Evolutionary conservation across 192 early-diverging fungal genomes (phyloP), one percentile per base, ranked within the genome.

Genomic region (Chytriomyces confervae): DNA sequence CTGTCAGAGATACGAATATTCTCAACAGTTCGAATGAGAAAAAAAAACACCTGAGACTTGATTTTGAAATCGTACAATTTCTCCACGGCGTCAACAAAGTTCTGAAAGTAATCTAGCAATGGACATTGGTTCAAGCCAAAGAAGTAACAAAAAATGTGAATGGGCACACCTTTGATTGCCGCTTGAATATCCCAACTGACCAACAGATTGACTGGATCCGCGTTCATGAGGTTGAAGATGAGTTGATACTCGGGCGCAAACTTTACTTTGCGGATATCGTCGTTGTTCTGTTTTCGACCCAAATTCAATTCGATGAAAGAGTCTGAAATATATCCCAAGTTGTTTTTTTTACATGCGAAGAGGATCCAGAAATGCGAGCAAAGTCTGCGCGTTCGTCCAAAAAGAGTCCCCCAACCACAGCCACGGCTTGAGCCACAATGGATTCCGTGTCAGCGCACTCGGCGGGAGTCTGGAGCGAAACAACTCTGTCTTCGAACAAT

Each of bases 181-280:
- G 81, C 81, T 71, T 94, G 86, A 69, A 96, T 94, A 62, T 95
- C 92, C 97, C 97, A 99, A 61, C 88, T 87, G 0, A 93, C 86
- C 3, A 83, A 69, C 5, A 88, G 80, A n/a, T 87, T 86, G 7
- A 81, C 84, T 0, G 96, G 93, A 64, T 97, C 86, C 10, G 90
- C 95, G 74, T 94, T 95, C 81, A 97, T 88, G 16, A 99, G 81
- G 69, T 92, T 96, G 66, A 97, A 93, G 3, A 92, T 92, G 49
- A 97, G 63, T 72, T 96, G 90, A 69, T 97, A 97, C 62, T 91
- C 85, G 16, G 93, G 84, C 0, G 96, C 90, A 77, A 93, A 98
- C 79, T 96, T 96, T 50, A 98, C 83, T 7, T 91, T 89, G 24
- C 91, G 84, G 80, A 94, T 90, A 43, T 84, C 88, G 20, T 81